Evolutionary conservation across 129 eudicot genomes (phyloP).

Genomic region (Centella asiatica): DNA sequence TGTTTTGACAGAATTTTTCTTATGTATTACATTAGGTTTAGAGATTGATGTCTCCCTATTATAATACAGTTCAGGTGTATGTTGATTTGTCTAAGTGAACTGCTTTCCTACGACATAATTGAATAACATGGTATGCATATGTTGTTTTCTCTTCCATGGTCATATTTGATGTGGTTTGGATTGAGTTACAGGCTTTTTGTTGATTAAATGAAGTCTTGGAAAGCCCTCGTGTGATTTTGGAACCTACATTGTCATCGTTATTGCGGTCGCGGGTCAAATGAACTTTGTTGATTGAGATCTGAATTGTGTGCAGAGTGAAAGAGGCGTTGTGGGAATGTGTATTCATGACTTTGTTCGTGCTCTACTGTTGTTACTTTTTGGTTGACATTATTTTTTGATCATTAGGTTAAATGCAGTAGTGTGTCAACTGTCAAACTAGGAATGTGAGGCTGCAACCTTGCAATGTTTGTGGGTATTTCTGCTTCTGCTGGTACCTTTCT

Average conservation of each 20-base stretch:
- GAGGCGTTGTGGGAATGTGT: neutral
- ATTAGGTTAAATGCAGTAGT: no score
- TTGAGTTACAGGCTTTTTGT: conserved; percentile 4
- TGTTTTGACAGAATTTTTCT: neutral
- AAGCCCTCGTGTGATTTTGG: neutral
- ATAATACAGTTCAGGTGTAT: conserved; percentile 27
- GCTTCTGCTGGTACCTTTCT: no score
- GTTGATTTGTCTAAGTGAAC: conserved; percentile 33
- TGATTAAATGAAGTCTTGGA: neutral
- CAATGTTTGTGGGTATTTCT: no score
- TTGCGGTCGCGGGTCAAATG: neutral
- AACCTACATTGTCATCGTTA: conserved; percentile 6
- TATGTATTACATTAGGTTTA: neutral
- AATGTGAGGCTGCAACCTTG: no score
- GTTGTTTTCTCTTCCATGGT: neutral
- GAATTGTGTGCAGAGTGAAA: conserved; percentile 8
- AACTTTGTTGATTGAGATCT: neutral
- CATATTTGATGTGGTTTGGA: neutral
- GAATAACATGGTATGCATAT: neutral
- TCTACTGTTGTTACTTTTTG: no score
- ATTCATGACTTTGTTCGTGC: no score
- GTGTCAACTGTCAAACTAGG: no score
- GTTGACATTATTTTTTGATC: no score
- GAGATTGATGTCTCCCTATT: neutral
- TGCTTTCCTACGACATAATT: neutral